phyloP scores from a whole-genome alignment of 1,284 basidiomycete genomes.

The Uromyces viciae-fabae region DNA sequence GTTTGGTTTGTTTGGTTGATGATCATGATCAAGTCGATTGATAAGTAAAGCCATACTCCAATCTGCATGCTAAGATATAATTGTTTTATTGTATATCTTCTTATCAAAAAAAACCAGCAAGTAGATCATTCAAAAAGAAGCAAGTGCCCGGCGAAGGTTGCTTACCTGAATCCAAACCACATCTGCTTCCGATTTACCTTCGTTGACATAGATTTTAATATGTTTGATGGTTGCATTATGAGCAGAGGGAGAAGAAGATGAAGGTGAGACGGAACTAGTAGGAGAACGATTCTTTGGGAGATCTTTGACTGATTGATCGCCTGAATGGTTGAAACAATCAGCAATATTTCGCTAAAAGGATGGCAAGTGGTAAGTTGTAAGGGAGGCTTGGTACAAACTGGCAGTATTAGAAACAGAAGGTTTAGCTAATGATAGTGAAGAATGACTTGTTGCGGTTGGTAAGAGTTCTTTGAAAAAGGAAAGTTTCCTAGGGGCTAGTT shows the following conservation, averaged over 20 bases:
- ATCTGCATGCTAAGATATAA: neutral
- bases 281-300: neutral
- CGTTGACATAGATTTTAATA: conserved; percentile 7
- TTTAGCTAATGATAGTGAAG: too few relatives aligned
- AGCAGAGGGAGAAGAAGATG: neutral
- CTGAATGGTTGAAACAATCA: too few relatives aligned
- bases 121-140: too few relatives aligned
- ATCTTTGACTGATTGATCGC: neutral
- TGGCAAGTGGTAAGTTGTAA: too few relatives aligned
- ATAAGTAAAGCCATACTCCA: conserved; percentile 21
- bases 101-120: too few relatives aligned
- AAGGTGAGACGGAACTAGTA: neutral
- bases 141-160: too few relatives aligned
- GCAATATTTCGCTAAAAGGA: too few relatives aligned
- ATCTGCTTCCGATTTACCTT: neutral
- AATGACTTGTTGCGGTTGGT: neutral
- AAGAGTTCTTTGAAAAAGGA: too few relatives aligned
- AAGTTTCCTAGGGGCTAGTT: neutral
- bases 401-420: too few relatives aligned
- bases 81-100: too few relatives aligned
- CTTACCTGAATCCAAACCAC: conserved; percentile 28
- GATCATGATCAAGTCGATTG: neutral
- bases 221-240: neutral
- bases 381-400: too few relatives aligned
- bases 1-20: too few relatives aligned